A percentile compares a stretch with the other conserved stretches of the same genome.
Conservation (phyloP, 176 grass and related monocot genomes). For the Dendrocalamus sinicus region DNA sequence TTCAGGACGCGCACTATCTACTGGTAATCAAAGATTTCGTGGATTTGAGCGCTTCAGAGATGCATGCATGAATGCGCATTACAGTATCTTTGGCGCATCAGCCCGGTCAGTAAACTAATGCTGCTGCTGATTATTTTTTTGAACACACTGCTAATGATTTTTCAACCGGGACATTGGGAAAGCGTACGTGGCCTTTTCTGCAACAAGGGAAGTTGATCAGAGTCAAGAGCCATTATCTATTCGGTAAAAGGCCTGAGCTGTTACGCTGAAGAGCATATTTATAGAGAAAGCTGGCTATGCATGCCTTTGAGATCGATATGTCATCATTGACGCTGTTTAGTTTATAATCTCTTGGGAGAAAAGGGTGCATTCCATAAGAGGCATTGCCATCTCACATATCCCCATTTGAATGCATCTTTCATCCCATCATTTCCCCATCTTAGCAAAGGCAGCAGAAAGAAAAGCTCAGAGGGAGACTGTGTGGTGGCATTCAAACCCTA, state of each 20-base stretch:
- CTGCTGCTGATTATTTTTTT: not conserved
- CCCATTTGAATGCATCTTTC: conserved; percentile 15
- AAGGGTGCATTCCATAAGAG: conserved; percentile 25
- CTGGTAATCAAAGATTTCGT: conserved; percentile 41
- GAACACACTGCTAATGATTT: not conserved
- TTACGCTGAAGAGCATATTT: conserved; percentile 22
- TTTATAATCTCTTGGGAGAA: conserved; percentile 30
- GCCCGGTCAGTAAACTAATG: conserved; percentile 28
- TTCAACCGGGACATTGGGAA: conserved; percentile 24
- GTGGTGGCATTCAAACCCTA: conserved; percentile 21
- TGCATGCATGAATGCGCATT: not conserved
- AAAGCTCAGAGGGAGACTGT: not conserved
- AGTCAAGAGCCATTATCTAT: conserved; percentile 25
- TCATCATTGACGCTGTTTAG: conserved; percentile 4
- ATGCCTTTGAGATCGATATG: conserved; percentile 10
- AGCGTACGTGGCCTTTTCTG: conserved; percentile 39
- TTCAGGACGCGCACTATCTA: conserved; percentile 8
- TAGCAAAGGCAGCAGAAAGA: not conserved
- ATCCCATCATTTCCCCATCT: conserved; percentile 40
- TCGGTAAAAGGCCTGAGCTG: conserved; percentile 14
- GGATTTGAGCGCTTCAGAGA: conserved; percentile 32
- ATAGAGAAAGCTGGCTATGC: not conserved
- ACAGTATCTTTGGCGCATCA: conserved; percentile 16
- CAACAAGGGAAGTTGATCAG: conserved; percentile 40
- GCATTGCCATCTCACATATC: not conserved